These are phyloP conservation scores for Suillus discolor DNA, from an alignment of 768 basidiomycete genomes.

Conservation along the genomic window DNA sequence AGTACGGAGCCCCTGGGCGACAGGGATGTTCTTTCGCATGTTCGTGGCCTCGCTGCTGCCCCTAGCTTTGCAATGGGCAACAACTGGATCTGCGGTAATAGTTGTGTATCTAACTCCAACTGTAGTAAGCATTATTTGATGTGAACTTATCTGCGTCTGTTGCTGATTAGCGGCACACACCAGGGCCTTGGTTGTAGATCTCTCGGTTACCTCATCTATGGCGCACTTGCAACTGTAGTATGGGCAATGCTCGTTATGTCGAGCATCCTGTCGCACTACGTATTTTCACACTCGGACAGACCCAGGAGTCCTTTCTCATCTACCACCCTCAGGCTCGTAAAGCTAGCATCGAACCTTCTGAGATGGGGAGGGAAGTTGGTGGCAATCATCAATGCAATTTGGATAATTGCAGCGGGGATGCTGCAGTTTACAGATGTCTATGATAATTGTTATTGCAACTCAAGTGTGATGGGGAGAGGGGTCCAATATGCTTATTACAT, in stretches of 20 bases:
- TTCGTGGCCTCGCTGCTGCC: conserved; percentile 24
- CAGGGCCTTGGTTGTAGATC: conserved; percentile 39
- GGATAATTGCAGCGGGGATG: conserved; percentile 23
- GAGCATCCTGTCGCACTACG: conserved; percentile 28
- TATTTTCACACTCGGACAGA: not conserved
- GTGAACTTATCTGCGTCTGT: not conserved
- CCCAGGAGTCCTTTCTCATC: not conserved
- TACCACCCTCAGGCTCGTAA: conserved; percentile 4
- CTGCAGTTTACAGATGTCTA: conserved; percentile 27
- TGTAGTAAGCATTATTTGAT: conserved; percentile 11
- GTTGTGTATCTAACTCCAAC: conserved; percentile 30
- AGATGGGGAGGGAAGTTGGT: conserved; percentile 22
- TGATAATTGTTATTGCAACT: conserved; percentile 28
- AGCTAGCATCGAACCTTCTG: conserved; percentile 10
- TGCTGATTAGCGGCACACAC: not conserved
- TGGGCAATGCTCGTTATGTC: conserved; percentile 35
- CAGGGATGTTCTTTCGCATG: conserved; percentile 20
- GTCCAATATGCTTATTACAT: conserved; percentile 31
- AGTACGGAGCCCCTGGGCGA: conserved; percentile 18
- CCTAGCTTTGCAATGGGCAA: conserved; percentile 29
- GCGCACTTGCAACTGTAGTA: conserved; percentile 26
- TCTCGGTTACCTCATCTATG: conserved; percentile 33
- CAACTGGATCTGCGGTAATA: conserved; percentile 26
- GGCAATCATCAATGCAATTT: conserved; percentile 22
- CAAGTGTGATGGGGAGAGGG: conserved; percentile 20